Base-by-base conservation (phyloP, 495 filamentous ascomycete genomes). In the Aspergillus baeticus region DNA sequence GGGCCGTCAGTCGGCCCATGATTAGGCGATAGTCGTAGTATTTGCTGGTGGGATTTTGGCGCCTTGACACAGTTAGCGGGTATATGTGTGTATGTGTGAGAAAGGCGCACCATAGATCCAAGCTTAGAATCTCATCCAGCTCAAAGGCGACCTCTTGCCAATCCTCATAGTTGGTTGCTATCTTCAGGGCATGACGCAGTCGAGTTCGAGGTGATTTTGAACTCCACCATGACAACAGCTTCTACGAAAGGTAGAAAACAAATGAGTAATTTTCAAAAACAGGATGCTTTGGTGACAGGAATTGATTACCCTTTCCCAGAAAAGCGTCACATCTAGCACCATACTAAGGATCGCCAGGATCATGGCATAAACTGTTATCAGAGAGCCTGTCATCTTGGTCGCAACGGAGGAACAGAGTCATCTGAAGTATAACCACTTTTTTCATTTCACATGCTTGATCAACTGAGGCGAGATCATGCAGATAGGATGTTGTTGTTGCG, bases 11-110 rank as follows among this genome's bases (percentile, higher is more conserved):
- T 36, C 92, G 85, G 54, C 89, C 83, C 65, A 87, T 78, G 59
- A 97, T 96, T 43, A 97, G 86, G 42, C 83, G 80, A 77, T 91
- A 96, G 72, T 96, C 92, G 72, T 97, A 97, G 66, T 89, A 81
- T 60, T 84, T 84, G 64, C 87, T 92, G 11, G 85, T 84, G 0
- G 88, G 84, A 65, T 93, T 90, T 56, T 92, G 87, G 36, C 90
- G 87, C 87, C 87, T 90, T 8, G 41, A 6, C 21, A 4, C 56
- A 20, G 10, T 14, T 20, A 5, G 18, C 31, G 26, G 46, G 15
- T 11, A 23, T 33, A 58, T 20, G 1, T 38, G 5, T 35, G 10
- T 44, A 15, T 29, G 41, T 13, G 20, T 50, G 31, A 18, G 37
- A 21, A 49, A 35, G n/a, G 8, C 55, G 38, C 76, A 89, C 92